phyloP scores from a whole-genome alignment of 805 yeast genomes.

The Yarrowia sp. region DNA sequence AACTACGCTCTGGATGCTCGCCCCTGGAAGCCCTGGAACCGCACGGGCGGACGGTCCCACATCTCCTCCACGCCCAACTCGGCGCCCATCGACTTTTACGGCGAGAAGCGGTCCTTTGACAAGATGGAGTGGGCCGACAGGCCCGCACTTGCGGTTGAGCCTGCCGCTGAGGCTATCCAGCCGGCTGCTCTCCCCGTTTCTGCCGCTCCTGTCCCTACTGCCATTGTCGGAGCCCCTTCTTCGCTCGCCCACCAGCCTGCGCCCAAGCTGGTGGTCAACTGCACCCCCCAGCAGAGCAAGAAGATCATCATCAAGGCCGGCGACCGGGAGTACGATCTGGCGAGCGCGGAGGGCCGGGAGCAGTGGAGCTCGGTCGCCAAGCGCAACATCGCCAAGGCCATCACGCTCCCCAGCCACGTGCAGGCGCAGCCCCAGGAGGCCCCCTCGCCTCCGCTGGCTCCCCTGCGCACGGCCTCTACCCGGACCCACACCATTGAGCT shows the following conservation, averaged over 20 bases:
- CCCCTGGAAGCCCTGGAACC: slow-evolving; percentile 15
- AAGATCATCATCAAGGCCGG: slow-evolving; percentile 27
- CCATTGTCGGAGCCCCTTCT: background rate
- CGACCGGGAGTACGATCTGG: slow-evolving; percentile 18
- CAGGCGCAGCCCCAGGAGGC: background rate
- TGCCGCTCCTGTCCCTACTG: background rate
- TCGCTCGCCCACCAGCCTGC: background rate
- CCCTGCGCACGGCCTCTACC: background rate
- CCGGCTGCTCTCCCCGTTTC: background rate
- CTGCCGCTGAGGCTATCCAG: background rate
- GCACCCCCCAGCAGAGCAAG: slow-evolving; percentile 7
- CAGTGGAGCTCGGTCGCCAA: slow-evolving; percentile 17
- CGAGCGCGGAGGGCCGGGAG: slow-evolving; percentile 22
- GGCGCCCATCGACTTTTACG: slow-evolving; percentile 12
- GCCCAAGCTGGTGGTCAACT: slow-evolving; percentile 1
- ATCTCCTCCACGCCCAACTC: slow-evolving; percentile 1
- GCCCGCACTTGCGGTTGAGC: background rate
- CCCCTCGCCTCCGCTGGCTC: background rate
- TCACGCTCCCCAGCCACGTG: background rate
- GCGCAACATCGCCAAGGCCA: slow-evolving; percentile 16
- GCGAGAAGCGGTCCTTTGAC: slow-evolving; percentile 3
- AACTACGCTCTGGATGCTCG: slow-evolving; percentile 2
- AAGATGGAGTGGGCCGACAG: background rate
- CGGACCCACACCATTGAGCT: slow-evolving; percentile 18
- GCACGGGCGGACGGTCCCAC: background rate